Evolutionary conservation across 768 basidiomycete genomes (phyloP).

Genomic region (Mycena olivaceomarginata): DNA sequence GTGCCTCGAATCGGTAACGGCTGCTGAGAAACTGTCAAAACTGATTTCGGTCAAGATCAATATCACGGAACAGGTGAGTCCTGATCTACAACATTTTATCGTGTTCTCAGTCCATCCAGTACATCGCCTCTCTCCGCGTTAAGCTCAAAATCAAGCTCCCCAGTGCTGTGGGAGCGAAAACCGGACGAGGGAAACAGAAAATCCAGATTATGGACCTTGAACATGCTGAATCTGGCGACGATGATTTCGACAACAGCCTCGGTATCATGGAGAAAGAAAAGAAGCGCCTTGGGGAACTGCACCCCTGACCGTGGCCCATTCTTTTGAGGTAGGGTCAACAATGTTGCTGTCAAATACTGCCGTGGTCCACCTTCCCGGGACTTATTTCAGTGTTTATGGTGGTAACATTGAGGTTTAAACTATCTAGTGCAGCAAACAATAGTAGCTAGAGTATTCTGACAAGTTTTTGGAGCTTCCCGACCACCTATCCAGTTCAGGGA

Average conservation of each 20-base stretch:
- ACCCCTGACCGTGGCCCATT: too few relatives aligned
- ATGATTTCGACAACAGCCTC: conserved; percentile 17
- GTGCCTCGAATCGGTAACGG: neutral
- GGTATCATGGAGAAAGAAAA: conserved; percentile 29
- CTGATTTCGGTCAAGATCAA: neutral
- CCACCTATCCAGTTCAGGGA: too few relatives aligned
- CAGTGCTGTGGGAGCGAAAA: too few relatives aligned
- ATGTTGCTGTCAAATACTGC: too few relatives aligned
- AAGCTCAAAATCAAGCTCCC: neutral
- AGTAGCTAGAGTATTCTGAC: too few relatives aligned
- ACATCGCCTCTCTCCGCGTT: neutral
- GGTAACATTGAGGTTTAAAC: too few relatives aligned
- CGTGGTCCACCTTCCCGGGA: too few relatives aligned
- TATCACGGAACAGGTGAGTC: conserved; percentile 16
- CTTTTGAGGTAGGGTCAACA: too few relatives aligned
- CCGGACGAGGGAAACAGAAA: neutral
- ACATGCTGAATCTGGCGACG: conserved; percentile 12
- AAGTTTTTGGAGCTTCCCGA: too few relatives aligned
- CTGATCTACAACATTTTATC: neutral
- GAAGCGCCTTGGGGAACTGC: neutral
- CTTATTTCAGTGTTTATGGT: too few relatives aligned
- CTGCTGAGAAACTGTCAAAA: neutral
- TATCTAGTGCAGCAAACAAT: too few relatives aligned
- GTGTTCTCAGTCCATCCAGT: neutral
- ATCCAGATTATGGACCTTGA: conserved; percentile 24